Conservation (phyloP, 371 early-diverging fungal genomes). For the Rhizopus arrhizus region DNA sequence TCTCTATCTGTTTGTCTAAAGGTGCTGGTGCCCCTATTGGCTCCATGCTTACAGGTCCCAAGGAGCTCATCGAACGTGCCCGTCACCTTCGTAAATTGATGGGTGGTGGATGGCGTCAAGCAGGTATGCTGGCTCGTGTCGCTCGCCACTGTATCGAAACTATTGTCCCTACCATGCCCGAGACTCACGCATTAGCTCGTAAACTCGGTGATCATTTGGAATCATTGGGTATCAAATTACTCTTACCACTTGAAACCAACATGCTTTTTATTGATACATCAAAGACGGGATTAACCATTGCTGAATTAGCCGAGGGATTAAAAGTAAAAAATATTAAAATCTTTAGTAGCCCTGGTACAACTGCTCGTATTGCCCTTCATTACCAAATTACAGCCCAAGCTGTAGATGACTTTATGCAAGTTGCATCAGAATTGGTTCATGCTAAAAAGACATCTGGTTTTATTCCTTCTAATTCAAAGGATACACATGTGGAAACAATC, state of each 20-base stretch:
- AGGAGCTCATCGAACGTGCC: conserved; percentile 70
- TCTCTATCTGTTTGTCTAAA: conserved; percentile 89
- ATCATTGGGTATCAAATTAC: conserved; percentile 60
- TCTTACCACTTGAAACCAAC: conserved; percentile 79
- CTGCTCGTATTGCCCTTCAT: conserved; percentile 75
- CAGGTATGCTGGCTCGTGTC: conserved; percentile 77
- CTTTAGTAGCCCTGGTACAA: conserved; percentile 48
- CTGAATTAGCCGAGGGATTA: conserved; percentile 54
- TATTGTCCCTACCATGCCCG: conserved; percentile 64
- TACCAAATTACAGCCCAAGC: conserved; percentile 68
- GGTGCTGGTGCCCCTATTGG: conserved; percentile 91
- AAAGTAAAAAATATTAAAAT: conserved; percentile 57
- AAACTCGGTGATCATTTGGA: conserved; percentile 62
- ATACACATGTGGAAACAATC: conserved; percentile 11
- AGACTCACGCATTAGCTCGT: conserved; percentile 70
- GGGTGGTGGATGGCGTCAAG: conserved; percentile 94
- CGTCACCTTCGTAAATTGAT: conserved; percentile 84
- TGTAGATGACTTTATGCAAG: conserved; percentile 53
- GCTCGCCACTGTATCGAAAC: conserved; percentile 73
- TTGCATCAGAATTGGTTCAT: conserved; percentile 26
- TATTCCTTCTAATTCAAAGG: conserved; percentile 12
- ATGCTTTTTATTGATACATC: conserved; percentile 78
- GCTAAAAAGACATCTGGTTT: conserved; percentile 26
- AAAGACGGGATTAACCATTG: conserved; percentile 49
- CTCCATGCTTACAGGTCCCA: conserved; percentile 72